Conservation (phyloP, 1,284 basidiomycete genomes). For the Ganoderma sinense region DNA sequence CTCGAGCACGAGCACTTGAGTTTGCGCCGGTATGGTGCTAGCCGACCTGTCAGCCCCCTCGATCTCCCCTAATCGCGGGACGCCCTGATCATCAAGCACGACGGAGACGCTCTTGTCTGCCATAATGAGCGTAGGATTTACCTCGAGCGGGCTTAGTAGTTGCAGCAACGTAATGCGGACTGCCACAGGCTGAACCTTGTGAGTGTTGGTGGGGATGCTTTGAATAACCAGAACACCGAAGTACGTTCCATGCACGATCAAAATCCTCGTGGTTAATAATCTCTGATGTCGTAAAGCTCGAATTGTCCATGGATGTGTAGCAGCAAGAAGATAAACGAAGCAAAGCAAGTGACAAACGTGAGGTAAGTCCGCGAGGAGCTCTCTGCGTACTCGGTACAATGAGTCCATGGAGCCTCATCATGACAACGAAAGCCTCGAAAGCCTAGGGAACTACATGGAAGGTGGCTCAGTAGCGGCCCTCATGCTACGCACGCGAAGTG, state of each 20-base stretch:
- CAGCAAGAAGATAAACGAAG: not conserved
- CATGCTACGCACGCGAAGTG: not conserved
- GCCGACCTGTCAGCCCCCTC: not conserved
- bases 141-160: not conserved
- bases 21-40: not conserved
- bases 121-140: not conserved
- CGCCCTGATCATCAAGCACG: not conserved
- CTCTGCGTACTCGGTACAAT: not conserved
- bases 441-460: not conserved
- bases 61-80: not conserved
- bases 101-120: not conserved
- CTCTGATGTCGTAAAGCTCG: not conserved
- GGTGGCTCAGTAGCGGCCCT: not conserved
- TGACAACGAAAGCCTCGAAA: not conserved
- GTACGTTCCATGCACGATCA: not conserved
- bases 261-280: not conserved
- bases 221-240: too few species aligned
- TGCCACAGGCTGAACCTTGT: not conserved
- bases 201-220: not conserved
- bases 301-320: conserved; percentile 9
- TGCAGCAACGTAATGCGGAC: not conserved
- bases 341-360: not conserved
- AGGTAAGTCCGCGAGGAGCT: not conserved
- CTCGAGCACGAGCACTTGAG: not conserved
- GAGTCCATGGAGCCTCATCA: not conserved